Evolutionary conservation across 148 eudicot genomes (phyloP).

Genomic region (Chenopodium quinoa): DNA sequence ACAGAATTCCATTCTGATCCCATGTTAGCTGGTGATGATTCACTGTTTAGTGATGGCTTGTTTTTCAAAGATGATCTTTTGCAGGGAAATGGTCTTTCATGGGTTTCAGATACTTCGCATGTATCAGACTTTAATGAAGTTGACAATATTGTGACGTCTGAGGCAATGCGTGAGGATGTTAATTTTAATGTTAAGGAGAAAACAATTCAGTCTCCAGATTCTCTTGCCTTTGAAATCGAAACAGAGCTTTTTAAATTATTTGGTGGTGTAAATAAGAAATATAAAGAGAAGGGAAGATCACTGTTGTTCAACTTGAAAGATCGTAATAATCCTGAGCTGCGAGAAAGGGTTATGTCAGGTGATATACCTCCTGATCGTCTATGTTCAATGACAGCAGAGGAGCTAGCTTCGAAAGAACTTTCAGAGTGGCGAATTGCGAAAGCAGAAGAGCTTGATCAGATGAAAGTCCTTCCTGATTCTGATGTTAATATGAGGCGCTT

Average conservation of each 20-base stretch:
- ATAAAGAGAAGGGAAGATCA: conserved; percentile 92
- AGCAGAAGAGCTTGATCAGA: conserved; percentile 76
- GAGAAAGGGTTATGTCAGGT: conserved; percentile 89
- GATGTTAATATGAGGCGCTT: conserved; percentile 72
- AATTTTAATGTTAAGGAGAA: conserved; percentile 18
- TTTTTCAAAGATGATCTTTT: conserved; percentile 79
- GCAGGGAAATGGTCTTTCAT: conserved; percentile 90
- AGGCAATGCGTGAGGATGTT: conserved; percentile 29
- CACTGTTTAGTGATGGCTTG: conserved; percentile 55
- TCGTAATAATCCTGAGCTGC: conserved; percentile 77
- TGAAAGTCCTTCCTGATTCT: conserved; percentile 83
- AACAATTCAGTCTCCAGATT: conserved; percentile 45
- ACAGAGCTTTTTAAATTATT: conserved; percentile 76
- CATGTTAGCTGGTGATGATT: conserved; percentile 53
- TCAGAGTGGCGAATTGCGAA: conserved; percentile 96
- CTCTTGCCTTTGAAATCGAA: conserved; percentile 67
- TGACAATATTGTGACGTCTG: conserved; percentile 30
- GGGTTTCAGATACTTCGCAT: conserved; percentile 63
- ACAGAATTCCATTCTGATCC: conserved; percentile 42
- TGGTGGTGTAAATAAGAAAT: conserved; percentile 94
- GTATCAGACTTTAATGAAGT: conserved; percentile 38
- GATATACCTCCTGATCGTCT: conserved; percentile 73
- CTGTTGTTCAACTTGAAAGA: conserved; percentile 89
- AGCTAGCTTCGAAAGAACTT: conserved; percentile 95
- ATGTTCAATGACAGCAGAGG: conserved; percentile 97